Evolutionary conservation across 305 asterid genomes (phyloP).

Genomic region (Withania somnifera): DNA sequence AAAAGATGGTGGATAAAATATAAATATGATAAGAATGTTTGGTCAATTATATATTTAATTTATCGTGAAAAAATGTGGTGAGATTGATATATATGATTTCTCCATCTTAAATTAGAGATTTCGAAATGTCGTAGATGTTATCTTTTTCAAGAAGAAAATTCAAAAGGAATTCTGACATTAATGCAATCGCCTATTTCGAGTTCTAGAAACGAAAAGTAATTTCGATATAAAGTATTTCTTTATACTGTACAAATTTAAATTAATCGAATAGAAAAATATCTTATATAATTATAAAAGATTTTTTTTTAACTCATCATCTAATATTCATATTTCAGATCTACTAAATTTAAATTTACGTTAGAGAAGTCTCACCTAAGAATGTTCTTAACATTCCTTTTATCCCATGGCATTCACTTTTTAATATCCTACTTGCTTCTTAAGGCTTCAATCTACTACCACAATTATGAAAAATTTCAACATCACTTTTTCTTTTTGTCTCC

Average conservation of each 20-base stretch:
- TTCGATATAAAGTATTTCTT: fast-evolving
- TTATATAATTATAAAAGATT: neutral
- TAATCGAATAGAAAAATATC: fast-evolving
- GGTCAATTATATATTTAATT: no score
- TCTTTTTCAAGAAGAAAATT: neutral
- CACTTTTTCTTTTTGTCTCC: neutral
- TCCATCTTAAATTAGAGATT: neutral
- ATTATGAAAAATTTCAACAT: neutral
- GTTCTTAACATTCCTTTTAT: neutral
- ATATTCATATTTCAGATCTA: fast-evolving
- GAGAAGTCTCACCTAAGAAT: neutral
- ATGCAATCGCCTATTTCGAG: neutral
- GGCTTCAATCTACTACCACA: neutral
- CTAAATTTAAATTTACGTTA: fast-evolving
- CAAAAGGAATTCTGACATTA: neutral
- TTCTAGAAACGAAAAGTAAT: neutral
- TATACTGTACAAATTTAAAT: fast-evolving
- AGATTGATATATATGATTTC: neutral
- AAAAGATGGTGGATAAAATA: no score
- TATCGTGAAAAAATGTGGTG: no score
- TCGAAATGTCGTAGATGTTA: neutral
- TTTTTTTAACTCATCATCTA: fast-evolving
- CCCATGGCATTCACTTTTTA: neutral
- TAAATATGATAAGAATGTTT: no score
- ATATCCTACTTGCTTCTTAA: neutral